phyloP scores from a whole-genome alignment of 2,329 filamentous ascomycete species.

The Nannizzia gypsea region DNA sequence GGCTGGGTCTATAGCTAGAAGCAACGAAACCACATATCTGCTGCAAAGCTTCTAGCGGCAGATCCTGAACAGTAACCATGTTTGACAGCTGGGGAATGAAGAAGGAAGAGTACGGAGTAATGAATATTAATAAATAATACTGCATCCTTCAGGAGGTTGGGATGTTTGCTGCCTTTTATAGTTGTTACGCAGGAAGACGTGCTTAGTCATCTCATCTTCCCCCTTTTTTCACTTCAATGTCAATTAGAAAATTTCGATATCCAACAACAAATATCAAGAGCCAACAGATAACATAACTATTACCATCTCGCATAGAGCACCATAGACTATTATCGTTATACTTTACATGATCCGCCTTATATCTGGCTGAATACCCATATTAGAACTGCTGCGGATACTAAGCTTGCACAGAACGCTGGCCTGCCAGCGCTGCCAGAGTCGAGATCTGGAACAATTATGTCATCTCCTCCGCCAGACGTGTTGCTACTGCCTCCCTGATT shows the following conservation, averaged over 20 bases:
- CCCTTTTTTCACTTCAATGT: no score
- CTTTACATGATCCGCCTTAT: background rate
- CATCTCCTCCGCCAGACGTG: background rate
- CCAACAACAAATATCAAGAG: no score
- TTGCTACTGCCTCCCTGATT: background rate
- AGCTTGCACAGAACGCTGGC: background rate
- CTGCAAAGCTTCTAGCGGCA: slow-evolving; percentile 3
- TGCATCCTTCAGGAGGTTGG: no score
- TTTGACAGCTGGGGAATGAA: background rate
- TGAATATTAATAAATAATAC: no score
- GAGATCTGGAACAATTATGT: background rate
- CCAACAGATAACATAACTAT: background rate
- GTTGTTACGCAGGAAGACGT: no score
- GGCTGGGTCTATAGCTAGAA: background rate
- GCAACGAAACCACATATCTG: slow-evolving; percentile 2
- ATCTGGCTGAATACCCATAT: background rate
- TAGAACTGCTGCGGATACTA: background rate
- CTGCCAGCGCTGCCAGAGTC: background rate
- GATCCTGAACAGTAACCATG: background rate
- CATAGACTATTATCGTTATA: background rate
- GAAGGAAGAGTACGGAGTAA: background rate
- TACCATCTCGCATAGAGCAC: background rate
- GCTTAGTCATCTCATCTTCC: no score
- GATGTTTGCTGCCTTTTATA: no score
- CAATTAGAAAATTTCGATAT: no score